phyloP scores from a whole-genome alignment of 129 eudicot species.

The Helichrysum umbraculigerum region DNA sequence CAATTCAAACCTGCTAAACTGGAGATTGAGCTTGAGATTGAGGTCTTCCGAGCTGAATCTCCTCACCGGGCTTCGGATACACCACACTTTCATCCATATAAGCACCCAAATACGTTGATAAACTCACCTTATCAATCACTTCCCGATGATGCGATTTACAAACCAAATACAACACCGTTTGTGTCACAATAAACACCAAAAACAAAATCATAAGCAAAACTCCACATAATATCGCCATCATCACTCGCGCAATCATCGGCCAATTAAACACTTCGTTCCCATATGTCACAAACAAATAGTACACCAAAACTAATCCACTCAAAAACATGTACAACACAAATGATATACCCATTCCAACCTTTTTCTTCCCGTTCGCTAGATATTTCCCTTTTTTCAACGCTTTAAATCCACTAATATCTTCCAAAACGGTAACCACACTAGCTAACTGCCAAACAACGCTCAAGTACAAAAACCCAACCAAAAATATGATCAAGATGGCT shows the following conservation, averaged over 20 bases:
- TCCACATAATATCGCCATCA: conserved; percentile 20
- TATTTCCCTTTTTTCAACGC: conserved; percentile 30
- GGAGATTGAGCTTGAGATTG: background rate
- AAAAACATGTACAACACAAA: conserved; percentile 14
- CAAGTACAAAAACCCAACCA: conserved; percentile 22
- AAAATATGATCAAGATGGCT: background rate
- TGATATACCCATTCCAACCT: conserved; percentile 25
- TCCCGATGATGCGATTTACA: conserved; percentile 34
- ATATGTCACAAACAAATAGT: conserved; percentile 5
- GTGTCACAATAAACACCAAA: conserved; percentile 24
- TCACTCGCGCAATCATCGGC: conserved; percentile 28
- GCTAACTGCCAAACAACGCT: conserved; percentile 29
- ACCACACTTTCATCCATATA: conserved; percentile 24
- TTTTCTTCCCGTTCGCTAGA: conserved; percentile 28
- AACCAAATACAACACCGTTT: conserved; percentile 34
- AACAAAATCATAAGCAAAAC: background rate
- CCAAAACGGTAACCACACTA: conserved; percentile 34
- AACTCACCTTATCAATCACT: conserved; percentile 30
- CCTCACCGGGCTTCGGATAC: conserved; percentile 16
- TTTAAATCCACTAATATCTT: conserved; percentile 16
- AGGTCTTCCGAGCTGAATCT: conserved; percentile 33
- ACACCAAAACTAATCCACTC: background rate
- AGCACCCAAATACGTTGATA: conserved; percentile 31
- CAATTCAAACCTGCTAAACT: conserved; percentile 1
- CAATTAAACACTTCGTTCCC: background rate